A percentile compares a stretch with the other conserved stretches of the same genome.
These are phyloP conservation scores for Ottelia alismoides DNA, from an alignment of 106 monocot species.

Conservation along the genomic window DNA sequence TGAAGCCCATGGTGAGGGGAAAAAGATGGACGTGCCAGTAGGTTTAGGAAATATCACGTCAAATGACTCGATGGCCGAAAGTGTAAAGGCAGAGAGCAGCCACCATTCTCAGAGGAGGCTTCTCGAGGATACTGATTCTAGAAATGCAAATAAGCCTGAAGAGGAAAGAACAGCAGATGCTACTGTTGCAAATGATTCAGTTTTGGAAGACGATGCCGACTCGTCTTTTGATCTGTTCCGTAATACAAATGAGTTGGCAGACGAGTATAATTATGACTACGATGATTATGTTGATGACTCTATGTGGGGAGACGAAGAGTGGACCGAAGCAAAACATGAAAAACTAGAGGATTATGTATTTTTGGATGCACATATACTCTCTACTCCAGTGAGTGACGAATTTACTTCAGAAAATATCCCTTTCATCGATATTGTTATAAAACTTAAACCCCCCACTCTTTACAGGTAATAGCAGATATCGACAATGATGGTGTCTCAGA, in stretches of 20 bases:
- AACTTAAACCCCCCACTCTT: background rate
- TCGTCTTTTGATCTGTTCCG: constrained; percentile 89
- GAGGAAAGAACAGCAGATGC: constrained; percentile 11
- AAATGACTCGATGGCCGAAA: too few relatives aligned
- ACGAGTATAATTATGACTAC: constrained; percentile 96
- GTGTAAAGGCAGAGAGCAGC: background rate
- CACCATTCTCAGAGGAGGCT: constrained; percentile 54
- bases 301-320: constrained; percentile 98
- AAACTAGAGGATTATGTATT: constrained; percentile 85
- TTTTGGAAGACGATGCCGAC: constrained; percentile 65
- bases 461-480: constrained; percentile 96
- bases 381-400: constrained; percentile 95
- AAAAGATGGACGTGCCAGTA: too few relatives aligned
- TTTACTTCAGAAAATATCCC: too few relatives aligned
- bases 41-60: too few relatives aligned
- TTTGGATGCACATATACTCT: constrained; percentile 88
- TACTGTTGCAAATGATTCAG: constrained; percentile 56
- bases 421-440: too few relatives aligned
- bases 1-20: too few relatives aligned
- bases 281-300: constrained; percentile 91
- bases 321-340: constrained; percentile 64
- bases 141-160: constrained; percentile 13
- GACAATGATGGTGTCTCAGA: constrained; percentile 89
- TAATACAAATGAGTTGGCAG: constrained; percentile 47
- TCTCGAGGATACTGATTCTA: constrained; percentile 36